Evolutionary conservation across 306 rosid species (phyloP).

Genomic region (Vicia villosa): DNA sequence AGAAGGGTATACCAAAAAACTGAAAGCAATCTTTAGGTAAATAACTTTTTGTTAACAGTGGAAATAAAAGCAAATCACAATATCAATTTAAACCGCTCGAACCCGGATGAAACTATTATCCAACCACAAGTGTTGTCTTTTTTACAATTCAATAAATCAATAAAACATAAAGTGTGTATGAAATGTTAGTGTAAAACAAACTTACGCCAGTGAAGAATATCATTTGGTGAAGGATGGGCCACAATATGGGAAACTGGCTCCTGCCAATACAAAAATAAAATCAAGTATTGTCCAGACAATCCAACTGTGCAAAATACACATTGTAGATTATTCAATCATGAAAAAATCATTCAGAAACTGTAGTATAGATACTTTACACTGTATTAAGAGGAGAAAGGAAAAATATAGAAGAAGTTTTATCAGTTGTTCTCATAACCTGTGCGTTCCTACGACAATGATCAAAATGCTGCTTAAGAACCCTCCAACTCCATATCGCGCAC

Average conservation of each 20-base stretch:
- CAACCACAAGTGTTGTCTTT: no score
- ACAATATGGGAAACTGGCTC: constrained; percentile 99
- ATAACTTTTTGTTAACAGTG: constrained; percentile 37
- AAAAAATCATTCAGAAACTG: constrained; percentile 19
- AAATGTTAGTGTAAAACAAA: constrained; percentile 34
- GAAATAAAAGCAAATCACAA: not conserved
- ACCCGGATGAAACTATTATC: no score
- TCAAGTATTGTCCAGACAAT: constrained; percentile 36
- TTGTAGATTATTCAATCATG: constrained; percentile 6
- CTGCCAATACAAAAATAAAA: constrained; percentile 47
- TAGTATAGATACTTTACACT: not conserved
- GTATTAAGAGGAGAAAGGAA: constrained; percentile 11
- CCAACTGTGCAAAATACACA: no score
- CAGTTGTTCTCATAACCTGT: no score
- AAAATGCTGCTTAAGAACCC: no score
- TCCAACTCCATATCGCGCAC: no score
- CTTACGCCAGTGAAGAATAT: constrained; percentile 99
- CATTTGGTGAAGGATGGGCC: constrained; percentile 90
- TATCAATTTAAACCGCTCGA: no score
- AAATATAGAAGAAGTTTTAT: constrained; percentile 21
- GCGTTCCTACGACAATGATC: no score
- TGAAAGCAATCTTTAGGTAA: constrained; percentile 85
- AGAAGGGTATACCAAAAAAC: constrained; percentile 85
- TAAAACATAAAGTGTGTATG: not conserved
- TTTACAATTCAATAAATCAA: no score